Base-by-base conservation (phyloP, 2,329 filamentous ascomycete species). In the Amauroascus niger region DNA sequence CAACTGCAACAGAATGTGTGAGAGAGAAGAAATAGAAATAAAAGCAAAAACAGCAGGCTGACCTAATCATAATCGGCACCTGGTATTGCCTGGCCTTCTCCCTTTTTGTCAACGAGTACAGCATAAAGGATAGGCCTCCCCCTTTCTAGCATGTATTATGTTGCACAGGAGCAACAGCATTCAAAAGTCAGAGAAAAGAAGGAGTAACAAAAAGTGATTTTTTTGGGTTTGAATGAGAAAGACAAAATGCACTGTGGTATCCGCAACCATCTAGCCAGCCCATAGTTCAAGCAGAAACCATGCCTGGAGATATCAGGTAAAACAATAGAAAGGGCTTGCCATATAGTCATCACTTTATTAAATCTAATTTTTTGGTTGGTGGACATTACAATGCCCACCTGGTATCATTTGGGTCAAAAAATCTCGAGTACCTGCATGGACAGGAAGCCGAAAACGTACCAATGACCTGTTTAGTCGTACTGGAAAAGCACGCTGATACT, bases 401-500 rank as follows among this genome's bases (percentile, higher is more conserved):
- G 22, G 18, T 43, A 11, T 43, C 4, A 8, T 28, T 30, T 35
- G n/a, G 3, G 24, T 16, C 35, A 30, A 16, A 32, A 18, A 9
- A 28, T 32, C 2, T 30, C 14, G 16, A 22, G 11, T 13, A 16
- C 33, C 18, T 43, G 20, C 22, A 43, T 43, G 5, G 6, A 32
- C 22, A 18, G 32, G 18, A 43, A 22, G 24, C 7, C 6, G 8
- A 24, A 16, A 20, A 11, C 24, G 39, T 16, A 13, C 18, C 20
- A n/a, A 44, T 28, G 8, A 35, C 20, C 22, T 45, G 6, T 43
- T 67, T 69, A 89, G 67, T 88, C 85, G 70, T 88, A 86, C 67
- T 89, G 85, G 72, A 98, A 98, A 49, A 98, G 79, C 57, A 93
- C 88, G 68, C 89, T 95, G 72, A 98, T 95, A 65, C 88, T 95